Evolutionary conservation across 257 asterid species (phyloP), one percentile per base, ranked within the genome.

Genomic region (Solanum ossicruentum): DNA sequence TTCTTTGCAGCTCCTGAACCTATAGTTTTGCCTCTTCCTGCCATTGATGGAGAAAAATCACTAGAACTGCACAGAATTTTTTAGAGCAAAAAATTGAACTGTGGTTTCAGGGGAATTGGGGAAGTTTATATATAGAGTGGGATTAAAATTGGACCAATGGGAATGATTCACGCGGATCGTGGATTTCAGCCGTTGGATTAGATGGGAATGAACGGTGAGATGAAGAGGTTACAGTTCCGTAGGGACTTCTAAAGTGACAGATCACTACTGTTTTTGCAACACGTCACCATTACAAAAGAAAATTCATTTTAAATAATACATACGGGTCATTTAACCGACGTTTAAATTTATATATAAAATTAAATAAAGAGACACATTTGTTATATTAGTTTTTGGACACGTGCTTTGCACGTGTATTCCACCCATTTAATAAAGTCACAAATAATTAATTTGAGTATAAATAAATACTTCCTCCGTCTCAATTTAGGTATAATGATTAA

Each of bases 1-100:
- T 84, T 84, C 51, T 84, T 84, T n/a, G 86, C 70, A 12, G 86
- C 18, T 72, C 86, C 86, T 9, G 86, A 84, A 23, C 86, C 86
- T 39, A 84, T 49, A 8, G 86, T 84, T 45, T 84, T 84, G 8
- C 86, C 86, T 36, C 86, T 54, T 15, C 86, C 86, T 8, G 86
- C 86, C 86, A 84, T 84, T 56, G 7, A 7, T 65, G 67, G 32
- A n/a, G 10, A 36, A 36, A 36, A 36, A 36, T 36, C 6, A 36
- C 41, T 4, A 3, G 17, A 55, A 55, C 12, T 51, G 12, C 4
- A 43, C 8, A 43, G 10, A n/a, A n/a, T 32, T 41, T 21, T 18
- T 17, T 3, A 47, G 52, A 47, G 84, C 17, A 15, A 36, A 60
- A 72, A 18, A 80, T 15, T 43, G 80, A 12, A 0, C 8, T 23